Conservation (phyloP, 768 basidiomycete species). For the Suillus brevipes region DNA sequence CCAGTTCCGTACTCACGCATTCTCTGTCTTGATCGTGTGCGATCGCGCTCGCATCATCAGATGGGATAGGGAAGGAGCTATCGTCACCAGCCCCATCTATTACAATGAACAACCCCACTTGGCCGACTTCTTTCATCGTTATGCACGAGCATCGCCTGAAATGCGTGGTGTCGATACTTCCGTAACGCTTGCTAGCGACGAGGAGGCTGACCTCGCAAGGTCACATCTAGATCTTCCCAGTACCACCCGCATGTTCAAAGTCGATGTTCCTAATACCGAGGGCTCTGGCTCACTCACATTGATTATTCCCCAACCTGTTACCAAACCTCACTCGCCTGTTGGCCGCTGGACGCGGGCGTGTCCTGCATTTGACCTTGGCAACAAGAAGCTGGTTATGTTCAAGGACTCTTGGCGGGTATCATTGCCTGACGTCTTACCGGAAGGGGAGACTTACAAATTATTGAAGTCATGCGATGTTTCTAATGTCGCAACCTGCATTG, state of each 20-base stretch:
- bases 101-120: conserved; percentile 17
- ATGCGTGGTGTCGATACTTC: conserved; percentile 28
- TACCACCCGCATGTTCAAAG: background rate
- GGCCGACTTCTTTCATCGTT: conserved; percentile 28
- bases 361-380: background rate
- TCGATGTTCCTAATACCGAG: background rate
- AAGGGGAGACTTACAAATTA: conserved; percentile 19
- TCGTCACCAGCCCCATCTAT: conserved; percentile 21
- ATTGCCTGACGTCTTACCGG: conserved; percentile 15
- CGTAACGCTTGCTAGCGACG: conserved; percentile 9
- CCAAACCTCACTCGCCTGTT: background rate
- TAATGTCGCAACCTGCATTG: conserved; percentile 20
- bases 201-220: conserved; percentile 8
- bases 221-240: background rate
- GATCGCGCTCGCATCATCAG: conserved; percentile 13
- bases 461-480: conserved; percentile 20
- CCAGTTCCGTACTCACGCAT: conserved; percentile 20
- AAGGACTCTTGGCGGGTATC: conserved; percentile 5
- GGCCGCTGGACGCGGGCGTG: background rate
- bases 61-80: conserved; percentile 18
- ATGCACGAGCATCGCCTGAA: conserved; percentile 12
- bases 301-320: background rate
- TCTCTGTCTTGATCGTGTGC: conserved; percentile 17
- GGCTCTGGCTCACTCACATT: background rate
- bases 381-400: background rate